Evolutionary conservation across 208 protist species (phyloP).

Genomic region (Crithidia expoeki): DNA sequence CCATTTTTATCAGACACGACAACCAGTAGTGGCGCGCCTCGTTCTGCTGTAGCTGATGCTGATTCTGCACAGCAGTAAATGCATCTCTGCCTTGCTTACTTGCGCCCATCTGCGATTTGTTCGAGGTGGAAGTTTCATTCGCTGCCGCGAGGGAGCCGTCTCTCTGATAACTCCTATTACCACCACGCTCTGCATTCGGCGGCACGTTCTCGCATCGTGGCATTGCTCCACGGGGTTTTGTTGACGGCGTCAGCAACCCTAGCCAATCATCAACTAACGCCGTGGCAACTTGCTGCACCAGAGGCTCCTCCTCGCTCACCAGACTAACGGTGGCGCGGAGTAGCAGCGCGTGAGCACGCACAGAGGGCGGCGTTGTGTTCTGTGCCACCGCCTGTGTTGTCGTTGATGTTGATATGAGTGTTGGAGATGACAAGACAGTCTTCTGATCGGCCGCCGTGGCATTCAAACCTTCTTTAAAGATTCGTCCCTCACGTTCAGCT

Average conservation of each 20-base stretch:
- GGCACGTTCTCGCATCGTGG: too few relatives aligned
- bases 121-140: too few relatives aligned
- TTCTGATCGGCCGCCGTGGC: too few relatives aligned
- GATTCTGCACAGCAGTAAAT: background rate
- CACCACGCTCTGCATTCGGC: too few relatives aligned
- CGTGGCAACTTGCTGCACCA: constrained; percentile 55
- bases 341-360: constrained; percentile 22
- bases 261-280: constrained; percentile 52
- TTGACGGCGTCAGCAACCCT: constrained; percentile 14
- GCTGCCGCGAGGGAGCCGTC: too few relatives aligned
- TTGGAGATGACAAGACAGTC: background rate
- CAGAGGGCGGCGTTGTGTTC: background rate
- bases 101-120: too few relatives aligned
- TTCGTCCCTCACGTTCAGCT: constrained; percentile 3
- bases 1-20: constrained; percentile 65
- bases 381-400: too few relatives aligned
- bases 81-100: too few relatives aligned
- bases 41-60: constrained; percentile 7
- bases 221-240: too few relatives aligned
- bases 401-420: background rate
- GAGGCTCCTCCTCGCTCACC: constrained; percentile 47
- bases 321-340: constrained; percentile 34
- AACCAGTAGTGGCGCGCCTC: constrained; percentile 57
- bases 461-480: too few relatives aligned
- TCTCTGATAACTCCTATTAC: too few relatives aligned